Evolutionary conservation across 257 asterid species (phyloP).

Genomic region (Nicotiana benthamiana): DNA sequence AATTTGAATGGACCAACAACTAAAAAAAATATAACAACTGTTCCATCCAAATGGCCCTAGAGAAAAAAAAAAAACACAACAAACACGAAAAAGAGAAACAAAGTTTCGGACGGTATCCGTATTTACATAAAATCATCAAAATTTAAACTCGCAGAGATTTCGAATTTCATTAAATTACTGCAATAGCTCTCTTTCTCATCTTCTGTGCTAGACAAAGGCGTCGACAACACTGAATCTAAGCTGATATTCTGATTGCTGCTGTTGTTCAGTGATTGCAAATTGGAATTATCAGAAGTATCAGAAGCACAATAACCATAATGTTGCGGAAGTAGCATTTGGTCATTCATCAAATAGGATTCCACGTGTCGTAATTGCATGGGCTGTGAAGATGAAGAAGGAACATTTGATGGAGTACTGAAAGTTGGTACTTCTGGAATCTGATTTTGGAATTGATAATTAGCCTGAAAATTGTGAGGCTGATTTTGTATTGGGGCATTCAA

Average conservation of each 20-base stretch:
- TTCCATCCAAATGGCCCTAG: background rate
- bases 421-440: conserved; percentile 28
- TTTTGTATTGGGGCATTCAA: conserved; percentile 21
- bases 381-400: conserved; percentile 17
- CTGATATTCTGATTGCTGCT: conserved; percentile 9
- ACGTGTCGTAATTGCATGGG: conserved; percentile 14
- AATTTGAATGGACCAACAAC: conserved; percentile 6
- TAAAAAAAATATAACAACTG: conserved; percentile 7
- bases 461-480: conserved; percentile 28
- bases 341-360: background rate
- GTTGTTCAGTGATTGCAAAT: conserved; percentile 4
- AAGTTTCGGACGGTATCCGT: background rate
- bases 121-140: conserved; percentile 33
- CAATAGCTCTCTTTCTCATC: conserved; percentile 37
- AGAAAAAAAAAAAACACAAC: background rate
- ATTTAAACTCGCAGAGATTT: conserved; percentile 33
- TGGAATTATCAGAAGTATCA: conserved; percentile 33
- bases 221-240: conserved; percentile 31
- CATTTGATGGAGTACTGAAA: conserved; percentile 14
- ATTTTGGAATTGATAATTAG: conserved; percentile 34
- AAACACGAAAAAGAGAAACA: background rate
- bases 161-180: conserved; percentile 35
- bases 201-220: conserved; percentile 31
- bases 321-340: conserved; percentile 6
- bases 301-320: conserved; percentile 16